These are phyloP conservation scores for Trichoderma sp. DNA, from an alignment of 2,329 filamentous ascomycete genomes.

Conservation along the genomic window DNA sequence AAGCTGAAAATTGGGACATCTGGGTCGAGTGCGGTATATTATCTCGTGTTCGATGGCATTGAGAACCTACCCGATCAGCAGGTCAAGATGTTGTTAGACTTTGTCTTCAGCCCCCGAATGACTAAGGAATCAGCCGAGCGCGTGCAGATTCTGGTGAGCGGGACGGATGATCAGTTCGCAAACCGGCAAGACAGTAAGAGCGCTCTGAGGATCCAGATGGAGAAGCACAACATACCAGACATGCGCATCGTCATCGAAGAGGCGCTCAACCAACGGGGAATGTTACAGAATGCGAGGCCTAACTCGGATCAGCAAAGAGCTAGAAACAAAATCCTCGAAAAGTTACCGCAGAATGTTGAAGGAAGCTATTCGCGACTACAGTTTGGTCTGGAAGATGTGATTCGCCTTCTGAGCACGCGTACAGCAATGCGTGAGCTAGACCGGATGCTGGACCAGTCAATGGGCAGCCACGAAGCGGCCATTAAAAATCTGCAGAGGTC, in stretches of 20 bases:
- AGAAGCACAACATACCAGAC: not conserved
- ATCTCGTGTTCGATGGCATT: not conserved
- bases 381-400: not conserved
- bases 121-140: not conserved
- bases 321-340: not conserved
- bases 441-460: slow-evolving; percentile 5
- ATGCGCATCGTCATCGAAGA: not conserved
- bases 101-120: not conserved
- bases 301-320: not conserved
- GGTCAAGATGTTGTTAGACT: not conserved
- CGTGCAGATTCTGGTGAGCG: not conserved
- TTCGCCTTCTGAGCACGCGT: not conserved
- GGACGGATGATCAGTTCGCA: not conserved
- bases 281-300: not conserved
- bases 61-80: not conserved
- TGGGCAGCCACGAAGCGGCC: not conserved
- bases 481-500: not conserved
- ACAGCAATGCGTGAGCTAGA: not conserved
- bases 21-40: not conserved
- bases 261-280: not conserved
- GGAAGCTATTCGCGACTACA: not conserved
- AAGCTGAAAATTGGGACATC: not conserved
- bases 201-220: not conserved
- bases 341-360: not conserved
- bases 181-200: not conserved